Evolutionary conservation across 768 basidiomycete genomes (phyloP), one percentile per base, ranked within the genome.

Genomic region (Lactarius trivialis): DNA sequence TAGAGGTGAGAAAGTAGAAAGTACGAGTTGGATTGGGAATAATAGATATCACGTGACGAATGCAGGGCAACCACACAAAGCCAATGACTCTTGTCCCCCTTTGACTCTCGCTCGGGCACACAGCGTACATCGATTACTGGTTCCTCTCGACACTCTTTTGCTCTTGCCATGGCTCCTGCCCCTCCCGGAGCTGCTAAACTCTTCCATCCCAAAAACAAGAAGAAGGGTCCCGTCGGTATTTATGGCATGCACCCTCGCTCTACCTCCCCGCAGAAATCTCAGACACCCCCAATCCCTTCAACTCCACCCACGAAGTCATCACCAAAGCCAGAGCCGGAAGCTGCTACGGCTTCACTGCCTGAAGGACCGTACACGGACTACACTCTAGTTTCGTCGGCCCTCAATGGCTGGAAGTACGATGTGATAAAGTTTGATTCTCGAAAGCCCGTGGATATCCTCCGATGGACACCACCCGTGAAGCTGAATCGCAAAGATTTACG

Each of bases 381-480:
- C 76, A 82, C 81, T 70, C 82, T 93, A 69, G 81, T 91, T 73
- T 89, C 89, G 7, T 87, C 88, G 32, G 82, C 84, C 17, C 82
- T 88, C 70, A 89, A 89, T 71, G 89, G 88, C 30, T 93, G 91
- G 90, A 91, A 89, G 71, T 91, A 92, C 79, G 89, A 93, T 75
- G 84, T 94, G 61, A 91, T 94, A 88, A 92, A 92, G 73, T 92
- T 95, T 72, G 85, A 90, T 72, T 84, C 85, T 36, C 81, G 86
- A 60, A 87, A 87, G 69, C 76, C 80, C 17, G 76, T 91, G 59
- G 89, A 93, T 70, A 78, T 91, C 58, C 77, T 78, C 56, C 73
- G 75, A 33, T 93, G 92, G 88, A 72, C 77, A 34, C 76, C 76
- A 61, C 93, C 93, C 15, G 85, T 94, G 70, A 91, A 89, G 76